phyloP scores from a whole-genome alignment of 345 rosid species.

The Bretschneidera sinensis region DNA sequence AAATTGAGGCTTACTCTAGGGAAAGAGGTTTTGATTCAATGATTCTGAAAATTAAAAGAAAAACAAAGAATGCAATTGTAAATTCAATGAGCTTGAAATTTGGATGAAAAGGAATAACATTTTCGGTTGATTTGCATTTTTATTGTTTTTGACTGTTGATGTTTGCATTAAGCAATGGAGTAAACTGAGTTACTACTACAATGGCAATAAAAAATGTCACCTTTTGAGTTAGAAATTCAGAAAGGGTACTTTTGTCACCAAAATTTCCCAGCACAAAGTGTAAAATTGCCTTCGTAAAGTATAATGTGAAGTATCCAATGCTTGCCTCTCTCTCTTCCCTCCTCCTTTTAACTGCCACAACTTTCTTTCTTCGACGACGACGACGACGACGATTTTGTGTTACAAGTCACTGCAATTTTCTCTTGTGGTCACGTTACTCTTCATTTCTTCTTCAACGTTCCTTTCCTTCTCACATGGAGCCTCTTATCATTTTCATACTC shows the following conservation, averaged over 20 bases:
- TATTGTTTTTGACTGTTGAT: no score
- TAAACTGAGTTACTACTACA: no score
- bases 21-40: no score
- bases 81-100: no score
- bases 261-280: not conserved
- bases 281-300: constrained; percentile 7
- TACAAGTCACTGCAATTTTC: constrained; percentile 21
- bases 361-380: not conserved
- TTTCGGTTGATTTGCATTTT: no score
- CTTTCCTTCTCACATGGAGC: constrained; percentile 39
- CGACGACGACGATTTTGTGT: constrained; percentile 15
- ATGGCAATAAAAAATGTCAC: constrained; percentile 13
- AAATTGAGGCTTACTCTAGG: no score
- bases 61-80: no score
- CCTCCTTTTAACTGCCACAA: constrained; percentile 5
- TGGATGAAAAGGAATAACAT: no score
- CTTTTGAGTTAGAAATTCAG: constrained; percentile 11
- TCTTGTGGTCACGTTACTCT: constrained; percentile 25
- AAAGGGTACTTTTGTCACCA: constrained; percentile 15
- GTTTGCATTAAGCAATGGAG: no score
- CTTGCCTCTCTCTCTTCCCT: constrained; percentile 6
- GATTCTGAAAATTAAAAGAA: no score
- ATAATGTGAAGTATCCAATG: constrained; percentile 10
- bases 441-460: constrained; percentile 23
- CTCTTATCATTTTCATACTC: constrained; percentile 30